These are phyloP conservation scores for Coemansia sp. DNA, from an alignment of 192 early-diverging fungal genomes.

Conservation along the genomic window DNA sequence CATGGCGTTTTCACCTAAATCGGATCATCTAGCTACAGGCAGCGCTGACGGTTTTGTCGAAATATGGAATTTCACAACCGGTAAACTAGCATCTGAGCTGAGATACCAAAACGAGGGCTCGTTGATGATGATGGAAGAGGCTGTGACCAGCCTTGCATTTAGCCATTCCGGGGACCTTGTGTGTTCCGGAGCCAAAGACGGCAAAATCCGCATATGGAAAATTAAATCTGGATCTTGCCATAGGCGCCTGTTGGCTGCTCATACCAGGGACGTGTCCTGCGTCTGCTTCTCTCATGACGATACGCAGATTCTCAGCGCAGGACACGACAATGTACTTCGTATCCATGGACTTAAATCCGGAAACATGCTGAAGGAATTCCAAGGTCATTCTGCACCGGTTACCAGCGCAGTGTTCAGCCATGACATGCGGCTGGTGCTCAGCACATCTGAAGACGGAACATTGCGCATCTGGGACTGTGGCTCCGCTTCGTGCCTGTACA, in stretches of 20 bases:
- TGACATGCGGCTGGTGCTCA: constrained; percentile 72
- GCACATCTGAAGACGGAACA: constrained; percentile 81
- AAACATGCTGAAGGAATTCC: constrained; percentile 86
- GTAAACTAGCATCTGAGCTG: constrained; percentile 85
- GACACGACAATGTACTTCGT: constrained; percentile 76
- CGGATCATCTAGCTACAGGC: constrained; percentile 83
- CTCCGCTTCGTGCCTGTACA: constrained; percentile 63
- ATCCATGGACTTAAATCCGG: constrained; percentile 93
- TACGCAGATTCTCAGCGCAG: constrained; percentile 74
- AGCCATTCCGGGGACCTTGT: constrained; percentile 72
- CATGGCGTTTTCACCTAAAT: constrained; percentile 79
- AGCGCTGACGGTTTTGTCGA: constrained; percentile 95
- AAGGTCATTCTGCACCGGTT: constrained; percentile 88
- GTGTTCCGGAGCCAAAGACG: constrained; percentile 82
- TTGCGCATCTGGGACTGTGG: constrained; percentile 88
- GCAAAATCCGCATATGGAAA: constrained; percentile 88
- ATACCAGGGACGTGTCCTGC: constrained; percentile 80
- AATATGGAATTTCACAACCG: constrained; percentile 91
- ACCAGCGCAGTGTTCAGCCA: constrained; percentile 75
- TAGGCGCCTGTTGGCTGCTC: constrained; percentile 76
- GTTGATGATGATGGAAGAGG: constrained; percentile 87
- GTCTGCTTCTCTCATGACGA: constrained; percentile 77
- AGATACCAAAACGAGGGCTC: constrained; percentile 83
- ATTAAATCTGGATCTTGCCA: constrained; percentile 70
- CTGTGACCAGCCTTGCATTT: constrained; percentile 77